Evolutionary conservation across 2,329 filamentous ascomycete genomes (phyloP).

Genomic region (Ophiocordyceps sinensis): DNA sequence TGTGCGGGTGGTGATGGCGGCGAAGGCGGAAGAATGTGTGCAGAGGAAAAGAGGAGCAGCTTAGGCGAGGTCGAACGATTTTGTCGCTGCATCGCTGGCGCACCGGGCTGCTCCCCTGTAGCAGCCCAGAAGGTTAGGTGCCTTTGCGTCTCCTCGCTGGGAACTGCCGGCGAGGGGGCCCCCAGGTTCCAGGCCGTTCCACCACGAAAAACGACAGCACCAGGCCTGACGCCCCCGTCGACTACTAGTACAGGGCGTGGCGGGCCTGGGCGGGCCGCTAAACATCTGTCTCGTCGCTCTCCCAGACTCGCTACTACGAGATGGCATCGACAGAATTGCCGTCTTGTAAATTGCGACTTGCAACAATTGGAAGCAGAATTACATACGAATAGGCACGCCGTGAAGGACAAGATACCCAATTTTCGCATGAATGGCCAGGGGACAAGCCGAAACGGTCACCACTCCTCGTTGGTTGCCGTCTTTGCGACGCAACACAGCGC

Average conservation of each 20-base stretch:
- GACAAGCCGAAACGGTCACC: background rate
- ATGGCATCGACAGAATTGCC: no score
- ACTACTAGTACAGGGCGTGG: background rate
- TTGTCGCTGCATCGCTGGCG: slow-evolving; percentile 16
- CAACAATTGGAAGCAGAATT: no score
- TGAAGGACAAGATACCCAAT: background rate
- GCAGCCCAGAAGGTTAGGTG: background rate
- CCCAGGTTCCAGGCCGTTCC: background rate
- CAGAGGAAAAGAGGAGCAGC: slow-evolving; percentile 28
- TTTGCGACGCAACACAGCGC: background rate
- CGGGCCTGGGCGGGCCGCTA: background rate
- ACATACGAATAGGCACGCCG: background rate
- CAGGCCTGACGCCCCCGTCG: background rate
- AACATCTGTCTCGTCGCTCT: background rate
- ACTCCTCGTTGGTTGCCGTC: background rate
- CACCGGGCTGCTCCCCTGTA: background rate
- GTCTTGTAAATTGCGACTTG: background rate
- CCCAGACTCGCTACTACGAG: background rate
- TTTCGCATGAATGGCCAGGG: background rate
- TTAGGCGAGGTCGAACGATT: slow-evolving; percentile 24
- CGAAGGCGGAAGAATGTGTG: slow-evolving; percentile 23
- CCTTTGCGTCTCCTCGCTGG: background rate
- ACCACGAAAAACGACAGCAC: background rate
- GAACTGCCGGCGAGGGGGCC: background rate
- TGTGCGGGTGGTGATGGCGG: slow-evolving; percentile 19